Evolutionary conservation across 2,329 filamentous ascomycete genomes (phyloP).

Genomic region (Setomelanomma holmii): DNA sequence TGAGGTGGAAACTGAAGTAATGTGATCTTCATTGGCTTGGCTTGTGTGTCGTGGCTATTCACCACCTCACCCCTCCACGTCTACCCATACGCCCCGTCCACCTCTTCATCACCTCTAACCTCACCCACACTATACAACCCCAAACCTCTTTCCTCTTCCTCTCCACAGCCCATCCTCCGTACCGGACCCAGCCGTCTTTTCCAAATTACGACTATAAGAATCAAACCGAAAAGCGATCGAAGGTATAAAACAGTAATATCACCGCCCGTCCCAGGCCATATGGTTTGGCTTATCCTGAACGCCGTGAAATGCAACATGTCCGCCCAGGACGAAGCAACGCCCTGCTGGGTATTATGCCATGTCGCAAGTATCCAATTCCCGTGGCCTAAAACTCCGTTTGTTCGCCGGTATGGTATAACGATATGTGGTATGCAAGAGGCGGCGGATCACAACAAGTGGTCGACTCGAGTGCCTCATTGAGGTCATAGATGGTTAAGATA

Average conservation of each 20-base stretch:
- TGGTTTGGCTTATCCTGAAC: not conserved
- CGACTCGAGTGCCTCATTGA: too few species aligned
- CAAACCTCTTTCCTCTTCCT: not conserved
- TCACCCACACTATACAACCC: not conserved
- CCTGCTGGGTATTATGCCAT: constrained; percentile 7
- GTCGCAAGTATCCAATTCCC: constrained; percentile 5
- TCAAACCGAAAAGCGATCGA: not conserved
- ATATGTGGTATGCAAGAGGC: not conserved
- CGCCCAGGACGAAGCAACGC: constrained; percentile 4
- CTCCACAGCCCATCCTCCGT: not conserved
- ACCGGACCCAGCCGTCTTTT: not conserved
- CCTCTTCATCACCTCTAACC: not conserved
- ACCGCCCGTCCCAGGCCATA: not conserved
- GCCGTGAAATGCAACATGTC: constrained; percentile 7
- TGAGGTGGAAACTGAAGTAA: too few species aligned
- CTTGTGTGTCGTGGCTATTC: not conserved
- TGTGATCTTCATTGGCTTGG: not conserved
- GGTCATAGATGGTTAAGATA: too few species aligned
- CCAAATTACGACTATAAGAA: not conserved
- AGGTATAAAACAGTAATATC: not conserved
- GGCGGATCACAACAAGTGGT: too few species aligned
- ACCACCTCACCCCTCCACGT: not conserved
- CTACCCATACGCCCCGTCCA: not conserved
- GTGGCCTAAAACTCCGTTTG: not conserved
- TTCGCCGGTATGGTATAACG: not conserved